These are phyloP conservation scores for Quercus engelmannii DNA, from an alignment of 306 rosid genomes.

Conservation along the genomic window DNA sequence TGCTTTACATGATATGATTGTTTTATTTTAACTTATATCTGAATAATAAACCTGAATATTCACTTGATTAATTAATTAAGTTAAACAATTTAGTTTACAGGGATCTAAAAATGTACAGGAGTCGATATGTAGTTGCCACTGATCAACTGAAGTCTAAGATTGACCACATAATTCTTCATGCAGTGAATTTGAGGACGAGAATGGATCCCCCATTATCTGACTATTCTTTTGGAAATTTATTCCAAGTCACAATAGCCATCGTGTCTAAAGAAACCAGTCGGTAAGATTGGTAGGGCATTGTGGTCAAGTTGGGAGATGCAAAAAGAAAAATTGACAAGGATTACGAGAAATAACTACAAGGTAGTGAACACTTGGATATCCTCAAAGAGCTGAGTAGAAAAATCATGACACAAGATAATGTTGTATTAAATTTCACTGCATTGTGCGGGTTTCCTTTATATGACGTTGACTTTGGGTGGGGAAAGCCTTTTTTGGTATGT, in stretches of 20 bases:
- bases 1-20: no score
- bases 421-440: not conserved
- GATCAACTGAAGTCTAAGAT: not conserved
- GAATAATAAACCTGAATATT: no score
- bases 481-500: slow-evolving; percentile 25
- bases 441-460: slow-evolving; percentile 2
- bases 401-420: not conserved
- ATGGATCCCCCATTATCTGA: slow-evolving; percentile 1
- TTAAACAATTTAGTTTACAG: no score
- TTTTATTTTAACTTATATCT: no score
- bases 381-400: not conserved
- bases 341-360: not conserved
- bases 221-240: not conserved
- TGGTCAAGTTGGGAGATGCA: not conserved
- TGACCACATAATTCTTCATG: not conserved
- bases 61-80: no score
- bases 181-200: slow-evolving; percentile 8
- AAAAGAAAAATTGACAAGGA: not conserved
- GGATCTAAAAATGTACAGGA: no score
- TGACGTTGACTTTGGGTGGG: slow-evolving; percentile 31
- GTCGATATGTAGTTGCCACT: not conserved
- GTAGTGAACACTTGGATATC: not conserved
- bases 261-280: not conserved
- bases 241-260: not conserved
- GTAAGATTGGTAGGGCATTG: not conserved